phyloP scores from a whole-genome alignment of 2,329 filamentous ascomycete species.

The Orbilia blumenaviensis region DNA sequence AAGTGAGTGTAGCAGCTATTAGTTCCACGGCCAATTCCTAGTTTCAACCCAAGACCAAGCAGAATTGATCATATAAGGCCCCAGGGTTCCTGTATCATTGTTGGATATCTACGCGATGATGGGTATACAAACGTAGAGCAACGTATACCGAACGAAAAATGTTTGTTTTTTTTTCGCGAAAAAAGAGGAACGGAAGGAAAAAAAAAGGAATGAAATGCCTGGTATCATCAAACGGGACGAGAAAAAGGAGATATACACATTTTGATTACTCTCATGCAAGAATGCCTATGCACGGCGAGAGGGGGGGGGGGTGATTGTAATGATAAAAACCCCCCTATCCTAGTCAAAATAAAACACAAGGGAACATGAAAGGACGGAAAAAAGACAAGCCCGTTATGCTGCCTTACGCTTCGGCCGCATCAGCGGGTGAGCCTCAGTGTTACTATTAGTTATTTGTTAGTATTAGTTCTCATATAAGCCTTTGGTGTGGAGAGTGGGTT shows the following conservation, averaged over 20 bases:
- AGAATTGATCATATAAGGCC: too few relatives aligned
- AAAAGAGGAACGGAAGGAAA: not conserved
- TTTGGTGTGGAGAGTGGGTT: not conserved
- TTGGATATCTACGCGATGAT: not conserved
- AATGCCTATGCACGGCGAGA: not conserved
- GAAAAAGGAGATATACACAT: not conserved
- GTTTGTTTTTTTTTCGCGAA: not conserved
- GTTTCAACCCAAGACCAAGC: too few relatives aligned
- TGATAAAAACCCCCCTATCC: not conserved
- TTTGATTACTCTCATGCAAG: not conserved
- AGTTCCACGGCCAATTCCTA: too few relatives aligned
- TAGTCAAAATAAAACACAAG: not conserved
- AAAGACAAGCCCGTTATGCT: not conserved
- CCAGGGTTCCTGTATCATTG: not conserved
- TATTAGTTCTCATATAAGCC: not conserved
- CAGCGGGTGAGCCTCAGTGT: constrained; percentile 72
- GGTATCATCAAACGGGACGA: constrained; percentile 4
- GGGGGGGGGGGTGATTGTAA: not conserved
- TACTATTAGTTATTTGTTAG: constrained; percentile 57
- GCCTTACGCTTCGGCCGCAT: constrained; percentile 60
- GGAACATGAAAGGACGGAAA: not conserved
- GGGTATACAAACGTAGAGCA: not conserved
- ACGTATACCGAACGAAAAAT: not conserved
- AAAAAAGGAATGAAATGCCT: constrained; percentile 9
- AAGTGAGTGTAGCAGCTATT: not conserved